Percentiles rank a stretch among this genome's conserved stretches.
Evolutionary conservation across 495 filamentous ascomycete species (phyloP).

Genomic region (Neurospora pannonica): DNA sequence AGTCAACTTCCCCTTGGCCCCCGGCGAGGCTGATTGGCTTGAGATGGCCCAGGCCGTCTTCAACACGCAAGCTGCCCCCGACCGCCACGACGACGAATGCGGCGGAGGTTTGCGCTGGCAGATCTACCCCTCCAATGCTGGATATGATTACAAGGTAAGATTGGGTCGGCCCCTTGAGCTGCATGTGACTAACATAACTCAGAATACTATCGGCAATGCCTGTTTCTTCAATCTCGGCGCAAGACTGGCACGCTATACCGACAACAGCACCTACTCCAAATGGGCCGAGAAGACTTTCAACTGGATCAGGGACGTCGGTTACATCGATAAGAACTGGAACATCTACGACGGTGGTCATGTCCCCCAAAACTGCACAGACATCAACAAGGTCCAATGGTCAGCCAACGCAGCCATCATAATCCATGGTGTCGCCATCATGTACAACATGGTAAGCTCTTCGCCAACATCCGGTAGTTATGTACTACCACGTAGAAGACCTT

Average conservation of each 20-base stretch:
- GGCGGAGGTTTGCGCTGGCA: slow-evolving; percentile 77
- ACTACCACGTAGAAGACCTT: not conserved
- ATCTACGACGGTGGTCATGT: slow-evolving; percentile 51
- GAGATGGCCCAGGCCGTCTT: slow-evolving; percentile 75
- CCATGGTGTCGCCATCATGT: slow-evolving; percentile 61
- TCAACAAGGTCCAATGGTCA: slow-evolving; percentile 51
- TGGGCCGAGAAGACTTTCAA: slow-evolving; percentile 65
- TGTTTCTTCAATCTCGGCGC: slow-evolving; percentile 63
- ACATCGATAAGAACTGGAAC: slow-evolving; percentile 42
- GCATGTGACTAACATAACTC: not conserved
- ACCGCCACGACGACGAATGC: slow-evolving; percentile 58
- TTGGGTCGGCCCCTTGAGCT: not conserved
- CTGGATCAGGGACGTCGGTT: slow-evolving; percentile 46
- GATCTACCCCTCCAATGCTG: slow-evolving; percentile 63
- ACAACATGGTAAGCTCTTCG: slow-evolving; percentile 42
- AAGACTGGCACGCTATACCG: slow-evolving; percentile 61
- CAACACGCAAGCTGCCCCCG: slow-evolving; percentile 53
- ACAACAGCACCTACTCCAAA: slow-evolving; percentile 56
- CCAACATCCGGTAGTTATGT: not conserved
- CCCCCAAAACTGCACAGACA: slow-evolving; percentile 38
- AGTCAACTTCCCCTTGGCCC: slow-evolving; percentile 51
- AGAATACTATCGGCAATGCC: slow-evolving; percentile 59
- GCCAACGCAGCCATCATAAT: slow-evolving; percentile 64
- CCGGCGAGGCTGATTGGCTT: slow-evolving; percentile 60
- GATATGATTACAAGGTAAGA: slow-evolving; percentile 63